Conservation (phyloP, 768 basidiomycete species). For the Trametes cinnabarina region DNA sequence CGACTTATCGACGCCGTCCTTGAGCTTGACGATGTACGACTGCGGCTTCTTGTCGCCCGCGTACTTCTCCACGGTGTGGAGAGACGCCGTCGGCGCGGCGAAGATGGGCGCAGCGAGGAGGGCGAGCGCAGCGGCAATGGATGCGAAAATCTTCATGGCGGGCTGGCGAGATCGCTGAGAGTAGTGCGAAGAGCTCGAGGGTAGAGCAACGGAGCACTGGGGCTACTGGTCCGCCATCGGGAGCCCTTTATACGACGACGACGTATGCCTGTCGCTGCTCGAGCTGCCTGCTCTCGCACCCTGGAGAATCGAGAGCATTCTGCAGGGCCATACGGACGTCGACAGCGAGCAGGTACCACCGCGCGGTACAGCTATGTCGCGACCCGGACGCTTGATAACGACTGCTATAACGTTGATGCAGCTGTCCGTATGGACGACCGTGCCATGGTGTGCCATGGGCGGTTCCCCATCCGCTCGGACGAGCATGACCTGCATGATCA, state of each 20-base stretch:
- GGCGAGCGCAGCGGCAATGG: constrained; percentile 4
- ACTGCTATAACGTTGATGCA: not conserved
- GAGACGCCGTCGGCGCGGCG: not conserved
- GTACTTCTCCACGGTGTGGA: constrained; percentile 10
- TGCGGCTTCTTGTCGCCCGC: constrained; percentile 12
- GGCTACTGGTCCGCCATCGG: not conserved
- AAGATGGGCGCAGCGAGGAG: constrained; percentile 2
- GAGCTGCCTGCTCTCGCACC: not conserved
- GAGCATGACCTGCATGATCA: not conserved
- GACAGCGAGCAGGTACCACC: not conserved
- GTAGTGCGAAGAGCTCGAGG: not conserved
- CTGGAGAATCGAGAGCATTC: not conserved
- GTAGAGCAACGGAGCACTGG: constrained; percentile 5
- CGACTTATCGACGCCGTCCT: constrained; percentile 19
- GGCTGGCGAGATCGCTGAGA: not conserved
- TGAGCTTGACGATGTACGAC: constrained; percentile 26
- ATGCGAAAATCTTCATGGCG: constrained; percentile 6
- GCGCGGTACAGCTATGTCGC: not conserved
- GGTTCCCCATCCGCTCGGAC: not conserved
- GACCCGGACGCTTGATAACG: constrained; percentile 1
- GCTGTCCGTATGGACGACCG: no score
- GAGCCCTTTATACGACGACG: not conserved
- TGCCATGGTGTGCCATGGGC: not conserved
- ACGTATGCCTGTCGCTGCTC: not conserved
- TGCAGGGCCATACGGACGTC: not conserved